These are phyloP conservation scores for Mycosarcoma maydis DNA, from an alignment of 1,284 basidiomycete genomes.

Conservation along the genomic window DNA sequence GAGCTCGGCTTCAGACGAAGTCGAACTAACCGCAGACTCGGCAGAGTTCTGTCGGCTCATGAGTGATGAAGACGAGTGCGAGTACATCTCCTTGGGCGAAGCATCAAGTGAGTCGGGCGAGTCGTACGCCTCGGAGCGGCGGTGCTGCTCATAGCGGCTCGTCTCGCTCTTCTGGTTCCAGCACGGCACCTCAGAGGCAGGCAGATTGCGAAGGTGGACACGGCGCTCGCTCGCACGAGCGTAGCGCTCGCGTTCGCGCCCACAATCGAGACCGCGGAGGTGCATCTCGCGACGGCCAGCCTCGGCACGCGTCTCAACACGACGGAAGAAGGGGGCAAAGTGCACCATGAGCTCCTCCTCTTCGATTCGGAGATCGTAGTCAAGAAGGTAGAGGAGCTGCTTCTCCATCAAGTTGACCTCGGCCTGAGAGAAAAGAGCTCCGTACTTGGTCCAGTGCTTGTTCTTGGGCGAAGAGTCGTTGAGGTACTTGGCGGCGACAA, in stretches of 20 bases:
- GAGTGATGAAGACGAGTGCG: slow-evolving; percentile 17
- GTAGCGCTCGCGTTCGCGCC: slow-evolving; percentile 64
- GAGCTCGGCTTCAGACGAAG: slow-evolving; percentile 61
- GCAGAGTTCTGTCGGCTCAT: slow-evolving; percentile 57
- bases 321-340: slow-evolving; percentile 66
- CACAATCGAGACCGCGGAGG: slow-evolving; percentile 63
- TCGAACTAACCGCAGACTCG: slow-evolving; percentile 48
- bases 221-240: slow-evolving; percentile 62
- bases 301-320: slow-evolving; percentile 60
- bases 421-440: slow-evolving; percentile 73
- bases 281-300: slow-evolving; percentile 65
- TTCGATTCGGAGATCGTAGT: slow-evolving; percentile 66
- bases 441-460: slow-evolving; percentile 78
- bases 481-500: slow-evolving; percentile 95
- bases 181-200: slow-evolving; percentile 62
- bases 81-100: slow-evolving; percentile 32
- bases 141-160: slow-evolving; percentile 36
- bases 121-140: slow-evolving; percentile 35
- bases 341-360: slow-evolving; percentile 65
- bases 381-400: slow-evolving; percentile 71
- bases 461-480: slow-evolving; percentile 91
- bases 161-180: slow-evolving; percentile 58
- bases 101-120: slow-evolving; percentile 37
- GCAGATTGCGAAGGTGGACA: slow-evolving; percentile 59
- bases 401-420: slow-evolving; percentile 94